Evolutionary conservation across 352 stramenopile genomes (phyloP).

Genomic region (Globisporangium alternatum): DNA sequence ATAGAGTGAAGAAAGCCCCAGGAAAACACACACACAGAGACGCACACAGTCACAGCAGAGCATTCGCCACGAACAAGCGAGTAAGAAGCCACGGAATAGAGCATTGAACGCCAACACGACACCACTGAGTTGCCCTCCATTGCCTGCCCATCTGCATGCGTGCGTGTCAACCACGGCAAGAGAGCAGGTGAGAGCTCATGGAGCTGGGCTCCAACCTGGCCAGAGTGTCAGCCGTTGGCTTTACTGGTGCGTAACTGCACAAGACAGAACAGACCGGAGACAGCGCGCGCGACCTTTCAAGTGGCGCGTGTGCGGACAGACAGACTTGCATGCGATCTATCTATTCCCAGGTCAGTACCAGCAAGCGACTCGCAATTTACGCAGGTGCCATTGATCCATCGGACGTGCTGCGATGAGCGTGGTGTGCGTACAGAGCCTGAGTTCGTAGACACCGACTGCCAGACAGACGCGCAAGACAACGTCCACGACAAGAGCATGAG

Average conservation of each 20-base stretch:
- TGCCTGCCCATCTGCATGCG: no score
- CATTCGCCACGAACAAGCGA: not conserved
- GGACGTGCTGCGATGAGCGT: not conserved
- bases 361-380: not conserved
- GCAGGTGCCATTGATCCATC: no score
- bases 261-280: not conserved
- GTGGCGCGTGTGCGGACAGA: not conserved
- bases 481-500: conserved; percentile 20
- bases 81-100: conserved; percentile 7
- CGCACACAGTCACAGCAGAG: not conserved
- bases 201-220: no score
- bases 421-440: not conserved
- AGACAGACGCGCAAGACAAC: not conserved
- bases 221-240: not conserved
- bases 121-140: no score
- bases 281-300: conserved; percentile 3
- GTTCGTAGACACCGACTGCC: not conserved
- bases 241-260: not conserved
- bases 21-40: not conserved
- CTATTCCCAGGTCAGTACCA: not conserved
- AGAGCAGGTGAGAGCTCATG: no score
- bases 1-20: conserved; percentile 5
- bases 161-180: no score
- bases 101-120: not conserved
- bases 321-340: not conserved